Conservation (phyloP, 2,329 filamentous ascomycete species). For the Clathrospora elynae region DNA sequence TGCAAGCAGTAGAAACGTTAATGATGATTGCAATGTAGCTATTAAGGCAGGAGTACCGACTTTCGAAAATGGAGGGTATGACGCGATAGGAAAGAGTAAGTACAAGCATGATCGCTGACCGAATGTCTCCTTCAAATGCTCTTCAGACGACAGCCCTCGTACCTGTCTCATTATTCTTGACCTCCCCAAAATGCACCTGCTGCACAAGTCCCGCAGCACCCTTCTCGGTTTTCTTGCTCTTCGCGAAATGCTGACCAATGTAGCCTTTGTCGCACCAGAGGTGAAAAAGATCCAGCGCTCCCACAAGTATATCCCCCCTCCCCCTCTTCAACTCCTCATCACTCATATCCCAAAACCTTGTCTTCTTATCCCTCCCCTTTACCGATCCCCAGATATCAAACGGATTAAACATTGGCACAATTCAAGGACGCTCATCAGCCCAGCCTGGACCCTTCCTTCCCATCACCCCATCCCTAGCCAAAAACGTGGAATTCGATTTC, state of each 20-base stretch:
- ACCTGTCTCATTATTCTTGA: neutral
- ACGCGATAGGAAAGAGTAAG: too few species aligned
- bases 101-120: too few species aligned
- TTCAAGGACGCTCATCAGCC: constrained; percentile 53
- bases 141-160: neutral
- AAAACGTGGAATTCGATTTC: constrained; percentile 56
- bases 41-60: too few species aligned
- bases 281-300: constrained; percentile 38
- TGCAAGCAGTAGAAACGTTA: too few species aligned
- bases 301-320: constrained; percentile 27
- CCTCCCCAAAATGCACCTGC: neutral
- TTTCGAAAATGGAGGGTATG: neutral
- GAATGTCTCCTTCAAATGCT: neutral
- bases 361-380: constrained; percentile 42
- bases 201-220: neutral
- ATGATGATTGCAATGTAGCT: too few species aligned
- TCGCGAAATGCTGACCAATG: constrained; percentile 33
- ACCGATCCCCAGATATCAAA: constrained; percentile 44
- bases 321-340: constrained; percentile 40
- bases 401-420: constrained; percentile 49
- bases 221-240: neutral
- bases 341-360: constrained; percentile 46
- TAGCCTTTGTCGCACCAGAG: constrained; percentile 38
- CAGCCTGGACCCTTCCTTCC: constrained; percentile 58
- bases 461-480: constrained; percentile 58